phyloP scores from a whole-genome alignment of 2,329 filamentous ascomycete species.

The Verruconis gallopava region DNA sequence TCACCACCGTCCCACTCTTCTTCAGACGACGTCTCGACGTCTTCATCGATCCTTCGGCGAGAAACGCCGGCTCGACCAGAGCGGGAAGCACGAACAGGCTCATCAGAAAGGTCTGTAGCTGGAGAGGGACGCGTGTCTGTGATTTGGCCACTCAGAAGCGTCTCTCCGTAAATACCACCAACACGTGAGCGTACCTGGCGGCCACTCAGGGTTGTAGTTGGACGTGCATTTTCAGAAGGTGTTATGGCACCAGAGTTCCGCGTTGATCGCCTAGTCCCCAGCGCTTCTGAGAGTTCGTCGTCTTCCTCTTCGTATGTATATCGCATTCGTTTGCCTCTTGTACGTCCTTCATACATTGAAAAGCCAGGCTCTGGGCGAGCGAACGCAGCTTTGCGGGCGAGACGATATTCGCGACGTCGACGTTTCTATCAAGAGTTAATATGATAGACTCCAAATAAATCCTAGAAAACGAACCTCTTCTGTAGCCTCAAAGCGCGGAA shows the following conservation, averaged over 20 bases:
- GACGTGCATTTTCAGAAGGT: constrained; percentile 54
- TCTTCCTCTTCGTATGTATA: constrained; percentile 91
- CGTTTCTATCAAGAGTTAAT: constrained; percentile 53
- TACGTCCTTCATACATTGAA: constrained; percentile 90
- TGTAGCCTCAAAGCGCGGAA: constrained; percentile 83
- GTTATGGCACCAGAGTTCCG: constrained; percentile 57
- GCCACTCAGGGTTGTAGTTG: constrained; percentile 67
- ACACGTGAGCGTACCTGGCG: constrained; percentile 63
- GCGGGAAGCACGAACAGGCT: constrained; percentile 25
- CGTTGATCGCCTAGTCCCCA: constrained; percentile 33
- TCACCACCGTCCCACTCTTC: constrained; percentile 65
- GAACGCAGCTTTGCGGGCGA: constrained; percentile 76
- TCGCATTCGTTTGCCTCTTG: constrained; percentile 87
- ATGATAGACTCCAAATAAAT: too few relatives aligned
- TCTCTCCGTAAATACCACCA: constrained; percentile 50
- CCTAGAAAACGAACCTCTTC: constrained; percentile 54
- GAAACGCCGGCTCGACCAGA: constrained; percentile 17
- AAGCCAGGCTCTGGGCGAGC: constrained; percentile 77
- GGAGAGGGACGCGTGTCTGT: constrained; percentile 28
- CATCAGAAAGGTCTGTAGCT: constrained; percentile 26
- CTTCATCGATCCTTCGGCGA: constrained; percentile 41
- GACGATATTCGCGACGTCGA: constrained; percentile 80
- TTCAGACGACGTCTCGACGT: constrained; percentile 43
- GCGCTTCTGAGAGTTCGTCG: constrained; percentile 45
- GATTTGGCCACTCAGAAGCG: constrained; percentile 41